Percentiles rank a stretch among this genome's conserved stretches.
phyloP scores from a whole-genome alignment of 768 basidiomycete species.

The Exsudoporus frostii region DNA sequence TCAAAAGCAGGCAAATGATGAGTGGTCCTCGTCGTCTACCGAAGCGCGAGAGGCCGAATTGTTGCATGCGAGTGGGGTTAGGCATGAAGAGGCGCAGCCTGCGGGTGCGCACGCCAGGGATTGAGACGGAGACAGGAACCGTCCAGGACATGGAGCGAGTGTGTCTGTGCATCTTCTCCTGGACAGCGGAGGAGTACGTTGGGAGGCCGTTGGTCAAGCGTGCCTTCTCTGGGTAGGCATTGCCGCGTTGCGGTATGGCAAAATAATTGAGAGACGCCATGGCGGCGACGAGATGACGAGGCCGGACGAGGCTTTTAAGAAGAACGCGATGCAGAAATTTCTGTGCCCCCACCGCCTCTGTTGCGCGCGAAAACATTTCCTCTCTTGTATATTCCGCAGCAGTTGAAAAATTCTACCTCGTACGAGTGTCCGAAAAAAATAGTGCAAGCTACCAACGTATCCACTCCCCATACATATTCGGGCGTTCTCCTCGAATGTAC shows the following conservation, averaged over 20 bases:
- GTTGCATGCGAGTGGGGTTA: conserved; percentile 60
- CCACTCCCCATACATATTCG: conserved; percentile 93
- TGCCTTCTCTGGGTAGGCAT: conserved; percentile 44
- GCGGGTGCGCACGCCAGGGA: conserved; percentile 58
- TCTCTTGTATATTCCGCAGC: conserved; percentile 25
- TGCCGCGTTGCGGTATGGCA: conserved; percentile 43
- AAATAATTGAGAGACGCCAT: conserved; percentile 52
- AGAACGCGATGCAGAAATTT: conserved; percentile 17
- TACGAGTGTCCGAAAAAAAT: neutral
- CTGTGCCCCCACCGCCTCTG: neutral
- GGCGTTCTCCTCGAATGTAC: conserved; percentile 79
- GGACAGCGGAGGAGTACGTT: conserved; percentile 53
- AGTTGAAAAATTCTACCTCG: neutral
- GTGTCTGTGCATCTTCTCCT: conserved; percentile 61
- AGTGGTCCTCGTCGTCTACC: conserved; percentile 56
- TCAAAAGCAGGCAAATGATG: conserved; percentile 46
- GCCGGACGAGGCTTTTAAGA: conserved; percentile 17
- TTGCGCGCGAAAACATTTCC: conserved; percentile 27
- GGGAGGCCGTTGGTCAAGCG: conserved; percentile 44
- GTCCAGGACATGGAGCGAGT: conserved; percentile 52
- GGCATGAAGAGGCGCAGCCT: conserved; percentile 56
- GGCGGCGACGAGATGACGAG: conserved; percentile 15
- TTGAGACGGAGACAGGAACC: conserved; percentile 52
- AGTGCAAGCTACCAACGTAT: conserved; percentile 18
- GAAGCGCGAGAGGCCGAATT: conserved; percentile 52